Conservation (phyloP, 345 rosid genomes). For the Triadica sebifera region DNA sequence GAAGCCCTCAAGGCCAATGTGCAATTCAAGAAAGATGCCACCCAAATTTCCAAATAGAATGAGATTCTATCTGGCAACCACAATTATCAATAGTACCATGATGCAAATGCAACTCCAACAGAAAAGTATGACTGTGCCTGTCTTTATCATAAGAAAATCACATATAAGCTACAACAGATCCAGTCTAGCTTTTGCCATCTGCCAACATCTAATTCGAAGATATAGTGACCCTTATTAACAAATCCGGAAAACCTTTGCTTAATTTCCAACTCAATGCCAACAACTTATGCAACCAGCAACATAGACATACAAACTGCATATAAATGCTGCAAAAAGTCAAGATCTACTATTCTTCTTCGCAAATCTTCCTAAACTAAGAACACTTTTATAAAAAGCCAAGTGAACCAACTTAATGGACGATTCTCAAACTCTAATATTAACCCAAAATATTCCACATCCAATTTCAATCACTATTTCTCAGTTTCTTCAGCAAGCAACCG, state of each 20-base stretch:
- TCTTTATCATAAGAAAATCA: neutral
- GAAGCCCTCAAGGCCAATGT: neutral
- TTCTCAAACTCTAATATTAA: neutral
- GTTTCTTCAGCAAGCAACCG: constrained; percentile 4
- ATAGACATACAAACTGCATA: neutral
- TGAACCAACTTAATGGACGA: constrained; percentile 11
- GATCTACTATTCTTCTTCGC: neutral
- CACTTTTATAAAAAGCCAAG: neutral
- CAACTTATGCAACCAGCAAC: neutral
- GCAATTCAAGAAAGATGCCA: neutral
- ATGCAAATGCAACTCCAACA: neutral
- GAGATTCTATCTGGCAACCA: neutral
- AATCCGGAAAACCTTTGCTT: neutral
- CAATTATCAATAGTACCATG: neutral
- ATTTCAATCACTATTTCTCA: neutral
- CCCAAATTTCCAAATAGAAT: neutral
- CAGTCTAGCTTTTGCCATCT: constrained; percentile 6
- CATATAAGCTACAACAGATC: neutral
- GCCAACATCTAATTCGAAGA: constrained; percentile 5
- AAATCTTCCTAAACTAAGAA: constrained; percentile 10
- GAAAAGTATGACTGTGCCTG: neutral
- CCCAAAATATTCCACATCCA: neutral
- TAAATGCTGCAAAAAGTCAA: neutral
- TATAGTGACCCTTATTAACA: neutral
- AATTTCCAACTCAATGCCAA: constrained; percentile 1